phyloP scores from a whole-genome alignment of 2,329 filamentous ascomycete species.

The Arthrobotrys pseudoclavata region DNA sequence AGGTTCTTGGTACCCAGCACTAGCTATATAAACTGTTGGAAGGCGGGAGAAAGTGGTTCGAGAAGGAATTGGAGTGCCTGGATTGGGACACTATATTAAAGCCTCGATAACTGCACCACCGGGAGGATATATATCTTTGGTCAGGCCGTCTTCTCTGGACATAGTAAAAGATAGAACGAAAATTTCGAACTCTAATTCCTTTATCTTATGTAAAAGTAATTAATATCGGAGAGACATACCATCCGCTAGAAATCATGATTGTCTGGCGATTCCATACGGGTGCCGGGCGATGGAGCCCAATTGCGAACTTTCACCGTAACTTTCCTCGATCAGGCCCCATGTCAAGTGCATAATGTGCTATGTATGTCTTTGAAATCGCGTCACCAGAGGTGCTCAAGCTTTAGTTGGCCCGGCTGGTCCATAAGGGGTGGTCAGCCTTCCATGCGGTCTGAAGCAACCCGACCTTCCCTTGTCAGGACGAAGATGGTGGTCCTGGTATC shows the following conservation, averaged over 20 bases:
- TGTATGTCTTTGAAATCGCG: slow-evolving; percentile 58
- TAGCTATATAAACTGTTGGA: slow-evolving; percentile 30
- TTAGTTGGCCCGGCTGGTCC: slow-evolving; percentile 35
- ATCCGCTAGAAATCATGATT: slow-evolving; percentile 38
- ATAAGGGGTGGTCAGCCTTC: slow-evolving; percentile 52
- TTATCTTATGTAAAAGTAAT: slow-evolving; percentile 58
- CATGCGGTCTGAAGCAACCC: slow-evolving; percentile 41
- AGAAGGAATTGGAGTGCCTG: slow-evolving; percentile 28
- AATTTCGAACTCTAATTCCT: slow-evolving; percentile 47
- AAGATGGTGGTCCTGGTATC: slow-evolving; percentile 23
- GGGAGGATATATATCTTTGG: slow-evolving; percentile 23
- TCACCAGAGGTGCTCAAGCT: slow-evolving; percentile 52
- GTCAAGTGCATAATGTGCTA: slow-evolving; percentile 40
- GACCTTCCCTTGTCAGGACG: slow-evolving; percentile 54
- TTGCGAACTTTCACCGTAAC: slow-evolving; percentile 36
- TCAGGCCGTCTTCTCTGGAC: slow-evolving; percentile 31
- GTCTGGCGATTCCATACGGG: slow-evolving; percentile 32
- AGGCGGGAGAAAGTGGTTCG: slow-evolving; percentile 30
- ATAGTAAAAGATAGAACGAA: slow-evolving; percentile 37
- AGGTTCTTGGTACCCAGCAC: slow-evolving; percentile 7
- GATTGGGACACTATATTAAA: slow-evolving; percentile 5
- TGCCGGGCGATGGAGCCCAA: slow-evolving; percentile 11
- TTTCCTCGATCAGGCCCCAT: slow-evolving; percentile 48
- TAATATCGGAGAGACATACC: slow-evolving; percentile 55
- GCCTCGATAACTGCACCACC: slow-evolving; percentile 30